Percentiles rank a stretch among this genome's conserved stretches.
Conservation (phyloP, 2,329 filamentous ascomycete genomes). For the Ascochyta viciae-villosae region DNA sequence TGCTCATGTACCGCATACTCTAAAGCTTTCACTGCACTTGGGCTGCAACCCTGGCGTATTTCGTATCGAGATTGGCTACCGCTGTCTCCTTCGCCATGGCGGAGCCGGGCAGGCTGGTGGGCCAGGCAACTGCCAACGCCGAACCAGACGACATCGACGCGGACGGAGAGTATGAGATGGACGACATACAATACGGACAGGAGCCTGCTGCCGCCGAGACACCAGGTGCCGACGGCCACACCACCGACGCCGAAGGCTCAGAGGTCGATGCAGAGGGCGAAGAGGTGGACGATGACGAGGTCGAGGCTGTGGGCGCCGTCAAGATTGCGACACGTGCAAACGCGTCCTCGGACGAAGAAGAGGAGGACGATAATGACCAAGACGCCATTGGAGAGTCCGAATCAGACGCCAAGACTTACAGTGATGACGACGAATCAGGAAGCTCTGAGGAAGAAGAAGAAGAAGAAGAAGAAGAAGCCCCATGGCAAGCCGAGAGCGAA, state of each 20-base stretch:
- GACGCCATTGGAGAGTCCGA: constrained; percentile 48
- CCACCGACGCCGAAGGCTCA: constrained; percentile 51
- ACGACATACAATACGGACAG: constrained; percentile 44
- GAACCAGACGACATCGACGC: constrained; percentile 47
- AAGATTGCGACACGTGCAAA: constrained; percentile 47
- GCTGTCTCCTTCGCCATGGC: constrained; percentile 53
- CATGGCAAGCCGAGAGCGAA: constrained; percentile 61
- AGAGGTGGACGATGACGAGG: constrained; percentile 60
- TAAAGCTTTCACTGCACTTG: constrained; percentile 22
- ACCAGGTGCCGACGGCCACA: constrained; percentile 40
- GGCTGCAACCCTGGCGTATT: constrained; percentile 44
- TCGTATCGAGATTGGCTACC: constrained; percentile 49
- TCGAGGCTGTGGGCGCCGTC: constrained; percentile 52
- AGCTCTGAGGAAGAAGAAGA: constrained; percentile 63
- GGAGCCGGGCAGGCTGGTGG: constrained; percentile 50
- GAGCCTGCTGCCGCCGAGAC: constrained; percentile 26
- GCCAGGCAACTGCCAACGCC: constrained; percentile 41
- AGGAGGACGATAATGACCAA: constrained; percentile 49
- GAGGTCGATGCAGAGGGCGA: constrained; percentile 54
- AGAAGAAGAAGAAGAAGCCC: constrained; percentile 64
- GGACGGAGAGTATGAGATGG: constrained; percentile 51
- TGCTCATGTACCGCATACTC: constrained; percentile 34
- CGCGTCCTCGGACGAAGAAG: constrained; percentile 50
- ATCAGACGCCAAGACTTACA: constrained; percentile 49
- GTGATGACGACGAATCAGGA: constrained; percentile 50